phyloP scores from a whole-genome alignment of 1,139 yeast species.

The Lodderomyces margitis region DNA sequence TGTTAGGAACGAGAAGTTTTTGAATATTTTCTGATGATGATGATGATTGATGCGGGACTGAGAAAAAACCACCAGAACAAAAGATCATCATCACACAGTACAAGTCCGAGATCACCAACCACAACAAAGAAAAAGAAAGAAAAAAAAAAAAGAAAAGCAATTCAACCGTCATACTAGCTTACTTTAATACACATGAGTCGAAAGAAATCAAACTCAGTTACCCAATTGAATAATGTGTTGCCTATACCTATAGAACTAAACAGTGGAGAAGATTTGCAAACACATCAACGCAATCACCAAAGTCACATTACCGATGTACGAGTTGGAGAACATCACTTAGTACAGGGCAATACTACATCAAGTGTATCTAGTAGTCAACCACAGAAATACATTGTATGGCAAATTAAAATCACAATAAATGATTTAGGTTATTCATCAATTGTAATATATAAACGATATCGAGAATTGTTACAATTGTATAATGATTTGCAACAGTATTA shows the following conservation, averaged over 20 bases:
- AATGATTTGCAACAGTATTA: slow-evolving; percentile 35
- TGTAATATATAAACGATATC: slow-evolving; percentile 57
- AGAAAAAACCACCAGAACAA: no score
- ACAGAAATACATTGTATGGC: slow-evolving; percentile 46
- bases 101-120: no score
- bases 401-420: slow-evolving; percentile 42
- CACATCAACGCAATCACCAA: slow-evolving; percentile 12
- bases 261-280: slow-evolving; percentile 21
- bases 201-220: slow-evolving; percentile 18
- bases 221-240: slow-evolving; percentile 32
- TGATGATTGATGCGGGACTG: slow-evolving; percentile 1
- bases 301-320: slow-evolving; percentile 38
- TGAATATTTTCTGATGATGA: background rate
- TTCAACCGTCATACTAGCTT: background rate
- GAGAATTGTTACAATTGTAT: slow-evolving; percentile 58
- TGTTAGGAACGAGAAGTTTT: no score
- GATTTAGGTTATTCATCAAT: slow-evolving; percentile 49
- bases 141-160: no score
- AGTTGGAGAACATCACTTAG: slow-evolving; percentile 39
- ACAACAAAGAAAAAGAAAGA: no score
- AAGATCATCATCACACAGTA: no score
- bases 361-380: slow-evolving; percentile 19
- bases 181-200: slow-evolving; percentile 6
- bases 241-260: slow-evolving; percentile 40
- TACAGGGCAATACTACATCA: slow-evolving; percentile 24